Evolutionary conservation across 2,329 filamentous ascomycete species (phyloP).

Genomic region (Aspergillus hortae): DNA sequence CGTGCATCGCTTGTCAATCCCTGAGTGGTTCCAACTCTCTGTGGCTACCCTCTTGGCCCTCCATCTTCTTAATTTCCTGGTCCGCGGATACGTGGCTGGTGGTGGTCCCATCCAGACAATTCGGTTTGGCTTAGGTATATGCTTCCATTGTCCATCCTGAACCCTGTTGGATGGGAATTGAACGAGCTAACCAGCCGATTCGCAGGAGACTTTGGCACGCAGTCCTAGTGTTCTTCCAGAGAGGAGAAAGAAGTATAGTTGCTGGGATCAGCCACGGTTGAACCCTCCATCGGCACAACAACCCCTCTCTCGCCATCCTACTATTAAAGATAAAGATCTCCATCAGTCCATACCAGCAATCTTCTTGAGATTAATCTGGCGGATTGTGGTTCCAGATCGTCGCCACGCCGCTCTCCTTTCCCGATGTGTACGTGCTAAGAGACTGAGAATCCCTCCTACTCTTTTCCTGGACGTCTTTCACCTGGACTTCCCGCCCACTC

Average conservation of each 20-base stretch:
- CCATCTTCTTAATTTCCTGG: background rate
- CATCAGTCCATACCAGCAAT: background rate
- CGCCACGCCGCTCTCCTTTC: constrained; percentile 11
- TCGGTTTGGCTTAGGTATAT: too few species aligned
- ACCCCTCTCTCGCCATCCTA: background rate
- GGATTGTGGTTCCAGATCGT: constrained; percentile 9
- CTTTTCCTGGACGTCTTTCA: constrained; percentile 4
- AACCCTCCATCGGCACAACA: background rate
- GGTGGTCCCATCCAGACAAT: background rate
- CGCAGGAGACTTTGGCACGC: background rate
- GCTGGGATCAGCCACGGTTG: background rate
- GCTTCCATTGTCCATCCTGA: background rate
- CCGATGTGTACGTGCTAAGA: constrained; percentile 20
- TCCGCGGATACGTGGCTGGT: constrained; percentile 6
- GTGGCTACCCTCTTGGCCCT: background rate
- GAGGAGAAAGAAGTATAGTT: too few species aligned
- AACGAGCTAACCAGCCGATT: background rate
- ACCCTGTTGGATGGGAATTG: background rate
- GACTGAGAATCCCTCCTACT: background rate
- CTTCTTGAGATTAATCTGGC: constrained; percentile 1
- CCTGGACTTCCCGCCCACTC: background rate
- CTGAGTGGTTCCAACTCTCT: background rate
- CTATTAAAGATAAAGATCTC: background rate
- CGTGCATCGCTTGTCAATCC: background rate
- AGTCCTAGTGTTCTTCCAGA: background rate